These are phyloP conservation scores for Phaeosphaeriaceae sp. DNA, from an alignment of 2,329 filamentous ascomycete species.

Conservation along the genomic window DNA sequence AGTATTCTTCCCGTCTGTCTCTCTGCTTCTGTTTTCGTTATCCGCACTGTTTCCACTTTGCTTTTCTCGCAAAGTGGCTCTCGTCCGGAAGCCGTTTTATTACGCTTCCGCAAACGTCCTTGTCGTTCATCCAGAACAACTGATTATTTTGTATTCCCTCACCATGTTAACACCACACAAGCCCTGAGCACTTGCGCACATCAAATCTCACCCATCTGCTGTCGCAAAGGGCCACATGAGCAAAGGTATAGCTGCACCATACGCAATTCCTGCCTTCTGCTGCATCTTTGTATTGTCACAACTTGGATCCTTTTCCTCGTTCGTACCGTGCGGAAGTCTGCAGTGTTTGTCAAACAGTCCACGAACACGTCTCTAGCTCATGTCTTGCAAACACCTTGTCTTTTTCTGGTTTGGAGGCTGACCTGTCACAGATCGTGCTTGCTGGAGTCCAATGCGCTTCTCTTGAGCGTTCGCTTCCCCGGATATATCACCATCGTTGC, in stretches of 20 bases:
- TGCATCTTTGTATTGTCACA: constrained; percentile 39
- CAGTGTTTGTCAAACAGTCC: constrained; percentile 42
- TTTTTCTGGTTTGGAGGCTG: constrained; percentile 48
- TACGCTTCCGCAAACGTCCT: constrained; percentile 43
- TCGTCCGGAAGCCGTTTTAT: constrained; percentile 38
- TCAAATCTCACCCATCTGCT: constrained; percentile 22
- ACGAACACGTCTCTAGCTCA: constrained; percentile 48
- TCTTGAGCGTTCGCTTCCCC: constrained; percentile 36
- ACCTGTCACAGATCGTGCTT: constrained; percentile 45
- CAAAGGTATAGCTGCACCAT: constrained; percentile 41
- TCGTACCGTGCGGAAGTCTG: constrained; percentile 37
- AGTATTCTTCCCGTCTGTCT: constrained; percentile 39
- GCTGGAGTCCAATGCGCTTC: constrained; percentile 36
- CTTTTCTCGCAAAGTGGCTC: constrained; percentile 41
- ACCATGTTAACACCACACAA: constrained; percentile 39
- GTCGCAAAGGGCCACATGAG: constrained; percentile 37
- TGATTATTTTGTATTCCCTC: constrained; percentile 40
- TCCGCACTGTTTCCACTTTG: constrained; percentile 39
- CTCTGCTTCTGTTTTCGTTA: constrained; percentile 36
- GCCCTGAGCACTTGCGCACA: constrained; percentile 32
- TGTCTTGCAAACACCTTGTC: constrained; percentile 47
- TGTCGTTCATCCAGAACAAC: constrained; percentile 35
- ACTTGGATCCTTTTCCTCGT: constrained; percentile 35
- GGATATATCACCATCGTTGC: constrained; percentile 32
- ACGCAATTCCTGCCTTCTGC: constrained; percentile 27